Conservation (phyloP, 495 filamentous ascomycete species). For the Thermothielavioides terrestris region DNA sequence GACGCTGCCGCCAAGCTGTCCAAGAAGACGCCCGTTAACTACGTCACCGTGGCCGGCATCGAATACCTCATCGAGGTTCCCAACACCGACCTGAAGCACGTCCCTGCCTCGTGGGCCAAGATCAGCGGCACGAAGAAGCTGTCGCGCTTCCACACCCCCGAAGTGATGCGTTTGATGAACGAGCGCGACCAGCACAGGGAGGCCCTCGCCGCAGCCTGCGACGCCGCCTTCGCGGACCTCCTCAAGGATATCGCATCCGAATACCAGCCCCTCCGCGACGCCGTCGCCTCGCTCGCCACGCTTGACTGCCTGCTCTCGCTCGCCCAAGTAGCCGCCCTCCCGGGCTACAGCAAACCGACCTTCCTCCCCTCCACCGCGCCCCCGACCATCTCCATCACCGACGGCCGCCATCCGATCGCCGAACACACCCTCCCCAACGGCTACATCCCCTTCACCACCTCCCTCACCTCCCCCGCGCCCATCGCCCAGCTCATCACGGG, state of each 20-base stretch:
- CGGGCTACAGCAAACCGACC: conserved; percentile 81
- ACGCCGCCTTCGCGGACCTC: conserved; percentile 66
- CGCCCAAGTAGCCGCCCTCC: conserved; percentile 70
- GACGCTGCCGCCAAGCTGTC: conserved; percentile 60
- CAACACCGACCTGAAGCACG: conserved; percentile 67
- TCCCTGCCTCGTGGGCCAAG: conserved; percentile 91
- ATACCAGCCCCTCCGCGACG: conserved; percentile 85
- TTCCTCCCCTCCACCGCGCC: conserved; percentile 53
- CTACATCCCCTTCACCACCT: conserved; percentile 88
- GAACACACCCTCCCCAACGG: conserved; percentile 78
- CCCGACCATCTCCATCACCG: conserved; percentile 59
- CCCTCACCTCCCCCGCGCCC: conserved; percentile 48
- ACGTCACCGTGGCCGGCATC: conserved; percentile 76
- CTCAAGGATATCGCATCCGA: conserved; percentile 64
- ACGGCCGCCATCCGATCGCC: conserved; percentile 91
- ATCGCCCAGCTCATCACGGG: conserved; percentile 86
- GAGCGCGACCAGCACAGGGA: conserved; percentile 96
- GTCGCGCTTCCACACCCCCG: conserved; percentile 89
- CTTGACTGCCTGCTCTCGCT: conserved; percentile 88
- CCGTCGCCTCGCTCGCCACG: conserved; percentile 73
- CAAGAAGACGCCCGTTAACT: conserved; percentile 60
- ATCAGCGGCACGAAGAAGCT: conserved; percentile 89
- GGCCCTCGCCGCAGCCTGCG: conserved; percentile 82
- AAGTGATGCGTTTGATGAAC: conserved; percentile 69
- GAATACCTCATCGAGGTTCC: conserved; percentile 91